Base-by-base conservation (phyloP, 2,329 filamentous ascomycete genomes). In the Aspergillus ustus region DNA sequence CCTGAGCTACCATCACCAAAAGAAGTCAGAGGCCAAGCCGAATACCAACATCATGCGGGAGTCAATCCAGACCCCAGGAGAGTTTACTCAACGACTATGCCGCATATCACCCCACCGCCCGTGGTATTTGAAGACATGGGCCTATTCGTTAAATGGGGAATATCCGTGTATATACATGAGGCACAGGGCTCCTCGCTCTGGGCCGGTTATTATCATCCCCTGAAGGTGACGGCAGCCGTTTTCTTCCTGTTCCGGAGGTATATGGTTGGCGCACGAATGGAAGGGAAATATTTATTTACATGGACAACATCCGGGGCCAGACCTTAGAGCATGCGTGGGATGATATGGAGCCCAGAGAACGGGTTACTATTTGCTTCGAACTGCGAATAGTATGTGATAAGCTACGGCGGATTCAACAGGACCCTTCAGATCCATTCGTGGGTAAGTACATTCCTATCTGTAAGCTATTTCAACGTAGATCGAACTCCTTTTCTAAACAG, bases 191-290 rank as follows among this genome's bases (percentile, higher is more conserved):
- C 15, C 76, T 72, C 68, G 66, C 65, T 15, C 54, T 76, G 53
- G 55, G 61, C 43, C 53, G 25, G 25, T 25, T 25, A 25, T 57
- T 17, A 43, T 64, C 22, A 60, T 76, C n/a, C n/a, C n/a, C n/a
- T n/a, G n/a, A n/a, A n/a, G n/a, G n/a, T 7, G 40, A 59, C 29
- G 64, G 15, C 13, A 13, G 65, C 28, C 7, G 57, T 53, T 68
- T 77, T 19, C 75, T 77, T 19, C 75, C 74, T 7, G 75, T 77
- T 37, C 76, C 75, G 13, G 74, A 78, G 60, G 61, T 78, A 22
- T 78, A 75, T 60, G 73, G 75, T 9, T 78, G 72, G 75, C 65
- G 67, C 15, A 66, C 58, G 2, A 63, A 71, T 25, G 67, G 69
- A 7, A 54, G 62, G n/a, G 57, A 71, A 28, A 63, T 57, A 7